Base-by-base conservation (phyloP, 768 basidiomycete genomes). In the Lentinula sp. region DNA sequence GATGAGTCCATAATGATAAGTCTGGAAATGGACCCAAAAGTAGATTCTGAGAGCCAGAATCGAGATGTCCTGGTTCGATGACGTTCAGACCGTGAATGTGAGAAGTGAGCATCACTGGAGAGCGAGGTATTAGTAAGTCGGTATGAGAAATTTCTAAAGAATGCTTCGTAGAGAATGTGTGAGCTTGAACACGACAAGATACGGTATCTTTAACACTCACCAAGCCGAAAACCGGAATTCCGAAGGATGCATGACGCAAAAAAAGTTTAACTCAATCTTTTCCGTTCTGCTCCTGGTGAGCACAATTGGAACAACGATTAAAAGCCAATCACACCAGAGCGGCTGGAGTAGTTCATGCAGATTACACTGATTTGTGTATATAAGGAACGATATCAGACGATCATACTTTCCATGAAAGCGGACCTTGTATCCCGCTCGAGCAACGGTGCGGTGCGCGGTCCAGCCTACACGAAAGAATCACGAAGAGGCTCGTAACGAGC, bases 1-100 rank as follows among this genome's bases (percentile, higher is more conserved):
- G 79, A 72, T 90, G 86, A 13, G 90, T 88, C 93, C 93, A 94
- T 58, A 94, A 77, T 18, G 80, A 79, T 59, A 93, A 79, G 73
- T 93, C 91, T 10, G 88, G 86, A 69, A 85, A 90, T 0, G 86
- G 82, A 0, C 84, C 77, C 0, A 83, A 74, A 62, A 91, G 81
- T 28, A 90, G 77, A 62, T 90, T 86, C 69, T 84, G 82, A 33
- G 72, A 68, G 65, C 81, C 77, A 5, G 75, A 66, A 15, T 78
- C 66, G 16, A 73, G 69, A 32, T 74, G 73, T n/a, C 74, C 66
- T 45, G 86, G 80, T 49, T 87, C 85, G 57, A 94, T 80, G 73
- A 92, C 77, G 74, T 93, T 92, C 71, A 94, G 87, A 35, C 91
- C 91, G 59, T 91, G 85, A 10, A 94, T 76, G 60, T 79, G 84